phyloP scores from a whole-genome alignment of 2,329 filamentous ascomycete species.

The Colletotrichum navitas region DNA sequence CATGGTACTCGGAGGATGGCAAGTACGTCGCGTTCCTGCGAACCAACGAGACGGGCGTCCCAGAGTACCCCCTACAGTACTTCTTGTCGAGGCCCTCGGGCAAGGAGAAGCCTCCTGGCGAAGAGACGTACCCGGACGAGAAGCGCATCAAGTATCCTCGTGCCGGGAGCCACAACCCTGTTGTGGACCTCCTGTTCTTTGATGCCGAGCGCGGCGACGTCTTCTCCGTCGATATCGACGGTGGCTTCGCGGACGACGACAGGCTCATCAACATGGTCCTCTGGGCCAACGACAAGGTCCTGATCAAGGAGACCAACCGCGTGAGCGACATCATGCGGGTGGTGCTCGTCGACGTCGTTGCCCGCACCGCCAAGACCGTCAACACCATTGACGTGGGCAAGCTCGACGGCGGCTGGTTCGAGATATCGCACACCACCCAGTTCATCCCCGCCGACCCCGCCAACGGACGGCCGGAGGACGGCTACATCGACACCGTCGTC shows the following conservation, averaged over 20 bases:
- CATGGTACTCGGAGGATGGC: constrained; percentile 89
- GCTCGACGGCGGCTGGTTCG: constrained; percentile 97
- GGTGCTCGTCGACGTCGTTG: constrained; percentile 83
- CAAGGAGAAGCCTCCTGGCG: constrained; percentile 72
- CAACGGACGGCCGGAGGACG: constrained; percentile 83
- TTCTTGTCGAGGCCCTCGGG: constrained; percentile 90
- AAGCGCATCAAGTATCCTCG: constrained; percentile 97
- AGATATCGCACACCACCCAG: constrained; percentile 86
- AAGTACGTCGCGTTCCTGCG: constrained; percentile 85
- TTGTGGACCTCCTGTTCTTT: constrained; percentile 90
- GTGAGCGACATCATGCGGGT: constrained; percentile 93
- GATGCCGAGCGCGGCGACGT: constrained; percentile 82
- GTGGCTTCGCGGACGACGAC: constrained; percentile 83
- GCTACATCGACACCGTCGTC: constrained; percentile 93
- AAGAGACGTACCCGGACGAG: constrained; percentile 92
- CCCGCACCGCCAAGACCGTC: constrained; percentile 81
- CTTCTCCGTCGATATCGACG: constrained; percentile 83
- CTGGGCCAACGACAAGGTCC: constrained; percentile 87
- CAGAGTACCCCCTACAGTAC: constrained; percentile 93
- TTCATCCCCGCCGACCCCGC: constrained; percentile 87
- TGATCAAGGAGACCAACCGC: constrained; percentile 93
- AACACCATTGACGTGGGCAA: constrained; percentile 82
- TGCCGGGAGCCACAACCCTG: constrained; percentile 91
- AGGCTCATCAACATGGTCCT: constrained; percentile 93
- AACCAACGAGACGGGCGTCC: constrained; percentile 90